Evolutionary conservation across 345 rosid genomes (phyloP).

Genomic region (Nasturtium officinale): DNA sequence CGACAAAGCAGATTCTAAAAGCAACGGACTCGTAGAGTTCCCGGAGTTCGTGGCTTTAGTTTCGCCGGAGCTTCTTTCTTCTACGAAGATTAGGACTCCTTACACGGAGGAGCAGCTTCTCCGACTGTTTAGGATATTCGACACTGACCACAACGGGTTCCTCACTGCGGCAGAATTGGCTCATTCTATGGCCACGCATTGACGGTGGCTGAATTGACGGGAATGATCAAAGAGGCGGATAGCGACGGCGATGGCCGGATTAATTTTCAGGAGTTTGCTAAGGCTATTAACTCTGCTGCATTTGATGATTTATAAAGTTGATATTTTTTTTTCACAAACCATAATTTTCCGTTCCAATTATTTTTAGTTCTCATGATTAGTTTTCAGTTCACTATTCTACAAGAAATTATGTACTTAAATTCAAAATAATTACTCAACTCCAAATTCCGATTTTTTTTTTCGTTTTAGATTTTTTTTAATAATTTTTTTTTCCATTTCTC

Average conservation of each 20-base stretch:
- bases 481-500: no score
- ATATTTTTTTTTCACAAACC: constrained; percentile 14
- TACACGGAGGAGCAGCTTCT: constrained; percentile 74
- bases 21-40: constrained; percentile 87
- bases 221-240: constrained; percentile 96
- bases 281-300: constrained; percentile 86
- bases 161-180: constrained; percentile 85
- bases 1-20: constrained; percentile 76
- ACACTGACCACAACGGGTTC: constrained; percentile 76
- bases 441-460: neutral
- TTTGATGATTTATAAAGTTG: constrained; percentile 81
- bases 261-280: constrained; percentile 71
- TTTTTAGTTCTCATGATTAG: neutral
- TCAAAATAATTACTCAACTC: constrained; percentile 1
- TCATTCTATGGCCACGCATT: constrained; percentile 85
- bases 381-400: neutral
- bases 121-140: constrained; percentile 70
- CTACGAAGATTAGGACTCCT: constrained; percentile 58
- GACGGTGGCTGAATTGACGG: constrained; percentile 78
- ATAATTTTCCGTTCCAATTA: neutral
- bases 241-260: constrained; percentile 90
- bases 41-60: constrained; percentile 80
- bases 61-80: constrained; percentile 68
- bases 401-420: neutral
- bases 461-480: neutral